phyloP scores from a whole-genome alignment of 2,329 filamentous ascomycete species.

The Capronia americana region DNA sequence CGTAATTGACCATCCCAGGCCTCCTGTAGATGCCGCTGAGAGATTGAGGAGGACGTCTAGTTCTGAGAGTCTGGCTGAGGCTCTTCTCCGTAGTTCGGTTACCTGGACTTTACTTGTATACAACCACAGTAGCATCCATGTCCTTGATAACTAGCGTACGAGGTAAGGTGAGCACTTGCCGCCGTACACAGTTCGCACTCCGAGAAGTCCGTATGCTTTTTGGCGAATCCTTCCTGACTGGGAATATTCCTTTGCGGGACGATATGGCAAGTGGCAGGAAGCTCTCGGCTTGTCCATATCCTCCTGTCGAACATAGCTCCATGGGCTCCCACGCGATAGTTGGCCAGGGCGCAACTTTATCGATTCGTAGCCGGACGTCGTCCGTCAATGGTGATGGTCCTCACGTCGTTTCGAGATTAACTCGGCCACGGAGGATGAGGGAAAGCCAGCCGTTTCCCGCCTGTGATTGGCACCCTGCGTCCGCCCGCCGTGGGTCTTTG shows the following conservation, averaged over 20 bases:
- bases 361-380: slow-evolving; percentile 20
- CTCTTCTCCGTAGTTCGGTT: background rate
- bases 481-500: slow-evolving; percentile 34
- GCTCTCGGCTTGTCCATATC: slow-evolving; percentile 5
- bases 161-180: slow-evolving; percentile 3
- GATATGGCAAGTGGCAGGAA: slow-evolving; percentile 19
- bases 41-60: too few relatives aligned
- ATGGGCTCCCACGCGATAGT: slow-evolving; percentile 16
- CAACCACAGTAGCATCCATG: background rate
- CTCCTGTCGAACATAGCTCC: slow-evolving; percentile 9
- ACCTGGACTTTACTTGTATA: slow-evolving; percentile 1
- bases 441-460: slow-evolving; percentile 24
- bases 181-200: background rate
- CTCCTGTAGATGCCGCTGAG: background rate
- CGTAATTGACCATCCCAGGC: too few relatives aligned
- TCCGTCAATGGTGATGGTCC: background rate
- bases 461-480: slow-evolving; percentile 34
- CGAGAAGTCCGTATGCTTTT: background rate
- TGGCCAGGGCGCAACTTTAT: slow-evolving; percentile 19
- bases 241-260: background rate
- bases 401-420: slow-evolving; percentile 11
- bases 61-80: background rate
- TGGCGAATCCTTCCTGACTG: background rate
- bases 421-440: slow-evolving; percentile 7
- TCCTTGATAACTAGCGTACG: background rate